Evolutionary conservation across 2,329 filamentous ascomycete genomes (phyloP), one percentile per base, ranked within the genome.

Genomic region (Epichloe amarillans): DNA sequence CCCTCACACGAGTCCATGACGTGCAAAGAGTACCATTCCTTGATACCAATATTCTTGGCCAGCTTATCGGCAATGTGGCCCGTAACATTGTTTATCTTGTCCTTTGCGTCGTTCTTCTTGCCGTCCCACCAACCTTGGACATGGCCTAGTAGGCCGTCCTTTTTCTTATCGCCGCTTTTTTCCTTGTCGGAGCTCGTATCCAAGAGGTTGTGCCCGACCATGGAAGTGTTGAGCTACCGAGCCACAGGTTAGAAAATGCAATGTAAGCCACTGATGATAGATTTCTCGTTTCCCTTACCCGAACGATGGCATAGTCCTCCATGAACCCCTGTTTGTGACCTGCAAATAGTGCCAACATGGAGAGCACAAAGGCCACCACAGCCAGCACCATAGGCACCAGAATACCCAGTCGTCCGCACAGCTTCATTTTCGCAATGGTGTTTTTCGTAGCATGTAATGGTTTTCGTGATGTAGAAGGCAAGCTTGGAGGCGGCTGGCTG

Each of bases 21-120:
- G 55, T 76, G 73, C 33, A 76, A 53, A 15, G 72, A 75, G 56
- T 76, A 76, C 73, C 73, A 76, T 53, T 76, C 64, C 1, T 68
- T 66, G 50, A 76, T 69, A 23, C 73, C 72, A 30, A 76, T 61
- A n/a, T 66, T 63, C 12, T 67, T 62, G 46, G 67, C 63, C 44
- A 74, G 47, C 49, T 69, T 56, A 51, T 69, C 71, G 38, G 67
- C 68, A 39, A 70, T 54, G 7, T 69, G 63, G 50, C 68, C 65
- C 5, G 64, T 62, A 36, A 73, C 58, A 35, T 70, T 62, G 55
- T 70, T 69, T 53, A 73, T 52, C 43, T 65, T 60, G 41, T 67
- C 65, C 46, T 62, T 63, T 52, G 66, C 61, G 8, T 65, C 62
- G 38, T 67, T 59, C 48, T 64, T 62, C 43, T 66, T 54, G 26